Conservation (phyloP, 2,329 filamentous ascomycete genomes). For the Colletotrichum simmondsii region DNA sequence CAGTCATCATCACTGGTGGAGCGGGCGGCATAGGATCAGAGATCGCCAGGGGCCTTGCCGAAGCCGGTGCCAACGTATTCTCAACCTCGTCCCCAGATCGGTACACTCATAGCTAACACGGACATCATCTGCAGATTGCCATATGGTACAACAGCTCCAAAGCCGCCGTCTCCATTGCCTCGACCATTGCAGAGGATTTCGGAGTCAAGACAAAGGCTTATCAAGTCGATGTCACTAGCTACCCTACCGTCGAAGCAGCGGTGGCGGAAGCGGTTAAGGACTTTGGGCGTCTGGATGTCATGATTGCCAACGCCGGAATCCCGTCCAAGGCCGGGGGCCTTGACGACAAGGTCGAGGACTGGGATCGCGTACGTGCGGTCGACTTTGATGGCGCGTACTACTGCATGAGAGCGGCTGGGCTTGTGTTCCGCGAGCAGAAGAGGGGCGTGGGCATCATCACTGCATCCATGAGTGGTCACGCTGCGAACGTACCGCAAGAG, state of each 20-base stretch:
- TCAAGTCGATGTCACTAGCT: slow-evolving; percentile 48
- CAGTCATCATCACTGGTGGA: slow-evolving; percentile 20
- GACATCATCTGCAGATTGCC: neutral
- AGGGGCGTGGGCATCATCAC: slow-evolving; percentile 48
- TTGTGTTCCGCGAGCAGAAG: slow-evolving; percentile 45
- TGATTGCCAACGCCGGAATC: slow-evolving; percentile 48
- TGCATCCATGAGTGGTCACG: slow-evolving; percentile 47
- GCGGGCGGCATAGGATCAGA: slow-evolving; percentile 20
- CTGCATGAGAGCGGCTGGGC: slow-evolving; percentile 45
- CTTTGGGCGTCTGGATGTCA: slow-evolving; percentile 47
- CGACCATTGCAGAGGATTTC: slow-evolving; percentile 16
- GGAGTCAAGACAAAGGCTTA: slow-evolving; percentile 42
- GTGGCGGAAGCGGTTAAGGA: slow-evolving; percentile 45
- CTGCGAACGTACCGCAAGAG: slow-evolving; percentile 67
- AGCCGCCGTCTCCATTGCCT: neutral
- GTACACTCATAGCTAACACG: neutral
- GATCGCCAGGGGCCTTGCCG: slow-evolving; percentile 20
- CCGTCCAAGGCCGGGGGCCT: slow-evolving; percentile 45
- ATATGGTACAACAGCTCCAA: slow-evolving; percentile 26
- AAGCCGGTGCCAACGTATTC: slow-evolving; percentile 27
- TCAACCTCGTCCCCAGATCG: neutral
- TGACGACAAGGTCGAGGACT: slow-evolving; percentile 43
- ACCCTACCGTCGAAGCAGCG: slow-evolving; percentile 40
- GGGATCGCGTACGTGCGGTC: slow-evolving; percentile 41
- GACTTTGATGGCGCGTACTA: slow-evolving; percentile 48